Conservation (phyloP, 805 yeast species). For the Monosporozyma siamensis region DNA sequence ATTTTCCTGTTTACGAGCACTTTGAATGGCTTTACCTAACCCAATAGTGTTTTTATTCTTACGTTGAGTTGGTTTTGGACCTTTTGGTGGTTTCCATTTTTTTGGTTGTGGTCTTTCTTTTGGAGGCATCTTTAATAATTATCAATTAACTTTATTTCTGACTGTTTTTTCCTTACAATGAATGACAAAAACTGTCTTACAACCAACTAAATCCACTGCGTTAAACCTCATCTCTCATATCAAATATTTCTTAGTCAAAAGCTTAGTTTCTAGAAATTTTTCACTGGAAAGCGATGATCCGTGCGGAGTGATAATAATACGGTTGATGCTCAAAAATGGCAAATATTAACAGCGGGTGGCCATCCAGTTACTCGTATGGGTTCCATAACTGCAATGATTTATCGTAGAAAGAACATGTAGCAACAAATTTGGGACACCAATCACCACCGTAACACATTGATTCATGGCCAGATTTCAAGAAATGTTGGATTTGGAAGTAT, state of each 20-base stretch:
- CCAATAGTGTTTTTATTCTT: conserved; percentile 80
- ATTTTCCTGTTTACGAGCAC: conserved; percentile 62
- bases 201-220: too few relatives aligned
- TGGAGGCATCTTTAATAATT: conserved; percentile 28
- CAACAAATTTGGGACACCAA: conserved; percentile 55
- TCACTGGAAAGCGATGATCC: conserved; percentile 4
- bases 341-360: neutral
- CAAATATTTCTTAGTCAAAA: neutral
- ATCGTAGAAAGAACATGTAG: conserved; percentile 91
- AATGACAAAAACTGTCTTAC: too few relatives aligned
- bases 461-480: conserved; percentile 59
- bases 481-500: conserved; percentile 14
- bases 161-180: neutral
- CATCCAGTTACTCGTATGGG: neutral
- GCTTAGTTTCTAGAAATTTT: conserved; percentile 1
- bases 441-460: conserved; percentile 97
- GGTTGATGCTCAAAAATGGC: neutral
- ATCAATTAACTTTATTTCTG: neutral
- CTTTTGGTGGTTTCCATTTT: conserved; percentile 84
- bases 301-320: conserved; percentile 1
- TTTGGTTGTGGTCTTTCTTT: conserved; percentile 38
- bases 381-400: conserved; percentile 70
- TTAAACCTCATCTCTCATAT: too few relatives aligned
- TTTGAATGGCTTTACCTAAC: conserved; percentile 73
- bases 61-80: conserved; percentile 83